Evolutionary conservation across 805 yeast species (phyloP).

Genomic region (Candida chilensis): DNA sequence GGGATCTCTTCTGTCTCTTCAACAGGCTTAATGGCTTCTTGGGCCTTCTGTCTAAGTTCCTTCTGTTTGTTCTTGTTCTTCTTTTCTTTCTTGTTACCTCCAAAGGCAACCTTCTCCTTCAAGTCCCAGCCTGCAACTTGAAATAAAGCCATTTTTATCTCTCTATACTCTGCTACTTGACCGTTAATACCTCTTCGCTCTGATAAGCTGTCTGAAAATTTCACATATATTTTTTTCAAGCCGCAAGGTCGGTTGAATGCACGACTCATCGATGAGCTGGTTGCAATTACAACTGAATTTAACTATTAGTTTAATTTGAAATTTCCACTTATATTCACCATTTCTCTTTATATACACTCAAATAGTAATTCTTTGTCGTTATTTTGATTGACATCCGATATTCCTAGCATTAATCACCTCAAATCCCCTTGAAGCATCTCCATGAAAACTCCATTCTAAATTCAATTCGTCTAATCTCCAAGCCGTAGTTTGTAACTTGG

Average conservation of each 20-base stretch:
- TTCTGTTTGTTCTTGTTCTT: slow-evolving; percentile 12
- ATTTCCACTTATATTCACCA: slow-evolving; percentile 9
- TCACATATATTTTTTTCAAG: not conserved
- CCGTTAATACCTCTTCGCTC: too few relatives aligned
- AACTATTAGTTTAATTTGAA: slow-evolving; percentile 3
- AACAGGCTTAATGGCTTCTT: slow-evolving; percentile 4
- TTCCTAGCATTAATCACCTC: too few relatives aligned
- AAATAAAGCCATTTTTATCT: slow-evolving; percentile 53
- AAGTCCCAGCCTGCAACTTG: slow-evolving; percentile 80
- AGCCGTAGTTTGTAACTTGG: slow-evolving; percentile 3
- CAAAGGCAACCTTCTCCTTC: slow-evolving; percentile 42
- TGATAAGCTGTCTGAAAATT: too few relatives aligned
- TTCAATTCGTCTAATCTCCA: too few relatives aligned
- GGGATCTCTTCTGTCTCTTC: slow-evolving; percentile 2
- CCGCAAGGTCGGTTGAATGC: not conserved
- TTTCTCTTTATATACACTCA: too few relatives aligned
- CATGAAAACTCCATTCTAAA: too few relatives aligned
- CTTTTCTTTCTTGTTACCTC: slow-evolving; percentile 19
- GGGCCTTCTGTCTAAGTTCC: slow-evolving; percentile 4
- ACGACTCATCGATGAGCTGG: not conserved
- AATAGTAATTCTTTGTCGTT: too few relatives aligned
- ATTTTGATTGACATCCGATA: too few relatives aligned
- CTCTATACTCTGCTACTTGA: not conserved
- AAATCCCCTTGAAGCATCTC: too few relatives aligned
- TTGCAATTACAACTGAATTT: not conserved